Base-by-base conservation (phyloP, 306 rosid species). In the Quercus mongolica region DNA sequence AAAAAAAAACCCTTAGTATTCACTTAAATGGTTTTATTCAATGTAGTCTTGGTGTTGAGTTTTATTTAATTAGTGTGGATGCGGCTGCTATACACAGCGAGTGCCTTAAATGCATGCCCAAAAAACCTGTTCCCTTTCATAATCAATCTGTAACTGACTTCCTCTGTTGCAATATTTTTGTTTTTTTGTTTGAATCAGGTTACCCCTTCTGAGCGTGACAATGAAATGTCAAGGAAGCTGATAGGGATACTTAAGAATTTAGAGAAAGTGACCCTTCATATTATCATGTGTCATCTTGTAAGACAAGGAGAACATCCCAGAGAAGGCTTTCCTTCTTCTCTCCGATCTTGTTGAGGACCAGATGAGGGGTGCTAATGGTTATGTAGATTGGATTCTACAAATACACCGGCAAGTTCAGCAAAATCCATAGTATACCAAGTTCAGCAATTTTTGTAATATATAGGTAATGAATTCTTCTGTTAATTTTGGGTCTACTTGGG, bases 301-400 rank as follows among this genome's bases (percentile, higher is more conserved):
- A 90, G 99, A 89, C 99, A 93, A 90, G 98, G 99, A 9, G 98
- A 96, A 82, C 98, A 96, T 54, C 98, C 98, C 70, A 90, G 90
- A 79, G 99, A 96, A 88, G 97, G 99, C 59, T 84, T 85, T 85
- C 86, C 96, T 96, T 64, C 77, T 93, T 2, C 96, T 96, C 55
- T 79, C 92, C 65, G 89, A 93, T 85, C 97, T 96, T 79, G 89
- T 96, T 75, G 99, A 96, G 93, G 98, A 93, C 73, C 99, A 90
- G 82, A 88, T 91, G 86, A 93, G 96, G 28, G 91, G 96, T 76
- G 76, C 87, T 63, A 89, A 83, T 79, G 91, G 99, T 70, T 96
- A 96, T 83, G 76, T 86, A 69, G 99, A 96, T 75, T 96, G 99
- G 97, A 82, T 93, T 86, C 80, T 96, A 79, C 99, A 93, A 86